Conservation (phyloP, 306 rosid genomes). For the Sicyos baderoa region DNA sequence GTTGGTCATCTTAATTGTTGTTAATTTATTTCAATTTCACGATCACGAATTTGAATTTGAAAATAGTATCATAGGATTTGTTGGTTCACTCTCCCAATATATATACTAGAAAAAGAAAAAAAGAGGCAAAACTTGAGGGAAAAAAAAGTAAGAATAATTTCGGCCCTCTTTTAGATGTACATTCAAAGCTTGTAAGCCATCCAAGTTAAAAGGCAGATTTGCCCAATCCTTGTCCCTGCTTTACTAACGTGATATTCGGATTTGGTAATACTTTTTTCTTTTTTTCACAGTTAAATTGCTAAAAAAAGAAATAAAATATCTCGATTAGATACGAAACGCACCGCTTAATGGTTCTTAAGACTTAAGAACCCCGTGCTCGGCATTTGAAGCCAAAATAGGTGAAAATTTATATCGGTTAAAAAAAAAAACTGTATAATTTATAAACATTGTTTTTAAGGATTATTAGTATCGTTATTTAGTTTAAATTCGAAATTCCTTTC, state of each 20-base stretch:
- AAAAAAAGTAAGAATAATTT: constrained; percentile 2
- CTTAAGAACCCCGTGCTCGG: neutral
- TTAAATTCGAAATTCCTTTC: too few relatives aligned
- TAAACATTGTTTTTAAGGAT: too few relatives aligned
- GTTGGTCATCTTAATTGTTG: too few relatives aligned
- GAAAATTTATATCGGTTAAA: too few relatives aligned
- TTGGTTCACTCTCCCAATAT: too few relatives aligned
- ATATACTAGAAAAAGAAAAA: too few relatives aligned
- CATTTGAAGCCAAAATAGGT: neutral
- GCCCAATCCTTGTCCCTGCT: constrained; percentile 1
- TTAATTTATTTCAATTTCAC: too few relatives aligned
- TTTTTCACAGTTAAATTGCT: neutral
- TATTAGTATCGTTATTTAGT: too few relatives aligned
- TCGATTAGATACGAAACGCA: constrained; percentile 6
- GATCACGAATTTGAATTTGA: too few relatives aligned
- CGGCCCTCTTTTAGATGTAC: constrained; percentile 2
- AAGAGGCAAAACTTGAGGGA: neutral
- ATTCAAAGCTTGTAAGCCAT: constrained; percentile 14
- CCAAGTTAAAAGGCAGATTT: constrained; percentile 9
- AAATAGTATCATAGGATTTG: too few relatives aligned
- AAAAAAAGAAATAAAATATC: neutral
- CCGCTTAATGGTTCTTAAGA: neutral
- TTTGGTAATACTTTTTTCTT: neutral
- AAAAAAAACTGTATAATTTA: too few relatives aligned
- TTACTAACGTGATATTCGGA: constrained; percentile 7